Base-by-base conservation (phyloP, 1,139 yeast genomes). In the Spathaspora jeffriesii region DNA sequence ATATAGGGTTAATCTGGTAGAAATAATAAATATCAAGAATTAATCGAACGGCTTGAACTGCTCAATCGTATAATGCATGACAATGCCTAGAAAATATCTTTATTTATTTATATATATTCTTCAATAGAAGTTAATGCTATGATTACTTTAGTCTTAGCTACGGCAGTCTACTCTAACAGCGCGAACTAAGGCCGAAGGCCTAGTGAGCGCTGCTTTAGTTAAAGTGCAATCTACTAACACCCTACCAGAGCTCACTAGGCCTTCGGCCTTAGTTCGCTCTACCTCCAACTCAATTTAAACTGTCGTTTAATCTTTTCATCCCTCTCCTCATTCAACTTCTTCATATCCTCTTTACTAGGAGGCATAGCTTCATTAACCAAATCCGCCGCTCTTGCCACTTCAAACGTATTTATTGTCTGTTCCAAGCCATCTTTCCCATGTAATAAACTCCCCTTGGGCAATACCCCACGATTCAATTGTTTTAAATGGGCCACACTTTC, bases 401-500 rank as follows among this genome's bases (percentile, higher is more conserved):
- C 96, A 60, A 93, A 93, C 11, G 88, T 75, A 30, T 75, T 69
- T 46, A 93, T 78, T 13, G 90, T 87, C 46, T 76, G 78, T 53
- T 83, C 78, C 57, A 93, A 77, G 27, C 96, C 96, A 55, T 88
- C 93, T 10, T 85, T 68, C 3, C 98, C 98, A 54, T 88, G 82
- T 58, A 90, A 71, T 50, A 93, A 76, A 3, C 96, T 84, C 18
- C 99, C 99, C 60, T 88, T 85, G 15, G 99, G 98, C 54, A 93
- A 72, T 18, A 71, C 64, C 4, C 78, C 81, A 32, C 91, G 84
- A 53, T 87, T 77, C 54, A 84, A 78, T 27, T 79, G 76, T 67
- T 90, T 89, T 61, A 93, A 76, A 60, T 84, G 91, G 48, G 87
- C 85, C 42, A 93, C 96, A 55, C 84, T 85, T 64, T 90, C 98